Evolutionary conservation across 345 rosid genomes (phyloP).

Genomic region (Lumnitzera racemosa): DNA sequence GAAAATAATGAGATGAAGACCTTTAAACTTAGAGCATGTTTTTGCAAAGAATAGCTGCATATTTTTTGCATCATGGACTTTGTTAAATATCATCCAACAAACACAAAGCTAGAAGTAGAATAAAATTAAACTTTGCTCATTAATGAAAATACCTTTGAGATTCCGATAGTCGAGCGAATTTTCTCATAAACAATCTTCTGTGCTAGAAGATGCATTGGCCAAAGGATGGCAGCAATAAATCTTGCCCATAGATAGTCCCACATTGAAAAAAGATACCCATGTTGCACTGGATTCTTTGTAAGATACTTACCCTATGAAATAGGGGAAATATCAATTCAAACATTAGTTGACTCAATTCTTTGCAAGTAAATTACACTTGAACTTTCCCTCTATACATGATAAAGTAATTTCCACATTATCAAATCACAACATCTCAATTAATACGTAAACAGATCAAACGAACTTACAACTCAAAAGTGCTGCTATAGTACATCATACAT

Average conservation of each 20-base stretch:
- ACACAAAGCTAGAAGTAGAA: too few relatives aligned
- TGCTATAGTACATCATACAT: too few relatives aligned
- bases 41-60: too few relatives aligned
- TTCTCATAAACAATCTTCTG: conserved; percentile 56
- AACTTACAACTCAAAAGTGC: too few relatives aligned
- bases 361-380: too few relatives aligned
- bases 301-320: conserved; percentile 55
- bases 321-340: conserved; percentile 4
- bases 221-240: conserved; percentile 48
- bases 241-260: conserved; percentile 67
- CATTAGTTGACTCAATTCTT: neutral
- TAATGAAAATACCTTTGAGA: conserved; percentile 52
- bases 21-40: neutral
- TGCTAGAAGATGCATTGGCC: conserved; percentile 77
- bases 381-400: too few relatives aligned
- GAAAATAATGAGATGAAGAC: neutral
- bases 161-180: conserved; percentile 75
- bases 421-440: too few relatives aligned
- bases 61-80: too few relatives aligned
- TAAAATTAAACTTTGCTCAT: neutral
- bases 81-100: too few relatives aligned
- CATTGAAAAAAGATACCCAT: conserved; percentile 43
- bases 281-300: conserved; percentile 52
- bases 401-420: too few relatives aligned
- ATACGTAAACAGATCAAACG: too few relatives aligned